Percentiles rank a stretch among this genome's conserved stretches.
Evolutionary conservation across 805 yeast species (phyloP).

Genomic region (Sugiyamaella boreocaroliniensis): DNA sequence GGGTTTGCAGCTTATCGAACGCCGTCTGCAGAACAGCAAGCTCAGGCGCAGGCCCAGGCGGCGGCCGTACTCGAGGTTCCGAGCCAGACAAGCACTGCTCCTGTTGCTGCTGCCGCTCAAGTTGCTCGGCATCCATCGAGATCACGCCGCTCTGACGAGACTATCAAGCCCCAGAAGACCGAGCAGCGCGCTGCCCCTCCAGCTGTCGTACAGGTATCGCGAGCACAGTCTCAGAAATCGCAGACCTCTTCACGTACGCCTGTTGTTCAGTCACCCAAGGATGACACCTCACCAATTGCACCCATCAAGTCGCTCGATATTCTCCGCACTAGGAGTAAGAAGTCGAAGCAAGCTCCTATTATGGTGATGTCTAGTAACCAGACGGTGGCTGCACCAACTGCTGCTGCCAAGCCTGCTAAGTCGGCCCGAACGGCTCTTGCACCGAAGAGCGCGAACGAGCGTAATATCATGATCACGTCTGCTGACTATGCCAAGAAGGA

Average conservation of each 20-base stretch:
- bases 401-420: constrained; percentile 1
- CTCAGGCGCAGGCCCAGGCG: background rate
- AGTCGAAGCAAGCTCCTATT: background rate
- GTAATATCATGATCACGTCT: background rate
- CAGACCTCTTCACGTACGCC: too few species aligned
- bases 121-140: background rate
- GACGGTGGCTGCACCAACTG: background rate
- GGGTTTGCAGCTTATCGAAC: constrained; percentile 11
- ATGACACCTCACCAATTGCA: background rate
- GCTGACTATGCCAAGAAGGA: background rate
- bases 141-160: background rate
- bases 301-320: background rate
- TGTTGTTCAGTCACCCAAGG: background rate
- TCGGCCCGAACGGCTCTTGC: background rate
- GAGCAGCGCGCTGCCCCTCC: too few species aligned
- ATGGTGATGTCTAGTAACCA: background rate
- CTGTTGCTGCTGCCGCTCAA: background rate
- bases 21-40: constrained; percentile 2
- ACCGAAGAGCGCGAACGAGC: background rate
- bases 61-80: background rate
- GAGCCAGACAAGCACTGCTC: background rate
- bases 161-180: too few species aligned
- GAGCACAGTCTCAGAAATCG: too few species aligned
- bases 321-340: background rate
- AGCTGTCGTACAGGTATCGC: too few species aligned